Base-by-base conservation (phyloP, 345 rosid species). In the Fremontodendron californicum region DNA sequence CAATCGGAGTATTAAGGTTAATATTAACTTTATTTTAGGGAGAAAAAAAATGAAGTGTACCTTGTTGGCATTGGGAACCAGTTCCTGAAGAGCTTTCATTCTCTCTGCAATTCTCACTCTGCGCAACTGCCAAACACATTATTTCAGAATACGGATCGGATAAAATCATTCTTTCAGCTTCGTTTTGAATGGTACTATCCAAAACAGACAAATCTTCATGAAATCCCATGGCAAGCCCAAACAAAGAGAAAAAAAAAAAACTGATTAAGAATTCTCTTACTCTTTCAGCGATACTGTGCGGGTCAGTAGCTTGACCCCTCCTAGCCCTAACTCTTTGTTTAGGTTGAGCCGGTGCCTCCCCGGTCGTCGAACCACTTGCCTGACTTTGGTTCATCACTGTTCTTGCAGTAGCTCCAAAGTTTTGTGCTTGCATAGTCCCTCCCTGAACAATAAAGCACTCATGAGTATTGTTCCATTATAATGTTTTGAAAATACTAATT, bases 281-380 rank as follows among this genome's bases (percentile, higher is more conserved):
- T 65, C 99, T 77, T 80, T 96, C 99, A 52, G 99, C 99, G 19
- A 96, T 93, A 81, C 99, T 96, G 66, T 96, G 99, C 31, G 99
- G 99, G 78, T 93, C 99, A 27, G 99, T 96, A 40, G 99, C 99
- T 87, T 96, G 99, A 71, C 98, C 99, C 86, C 99, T 88, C 78
- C 99, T 81, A 21, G 99, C 99, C 79, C 99, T 84, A n/a, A 91
- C 91, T 74, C 94, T 86, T 60, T 90, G 98, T 82, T 82, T 92
- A 0, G 94, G 94, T 67, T 90, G 91, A 9, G 84, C 85, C 5
- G 94, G 83, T 29, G 89, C 89, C 4, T 87, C 92, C 0, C 89
- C 89, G n/a, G 84, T 83, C 7, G 84, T 85, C 3, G 94, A 86
- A 11, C 89, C 94, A 5, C 89, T 85, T 74, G 33, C 84, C 78